A percentile compares a stretch with the other conserved stretches of the same genome.
Evolutionary conservation across 2,329 filamentous ascomycete genomes (phyloP).

Genomic region (Ophiostoma ips): DNA sequence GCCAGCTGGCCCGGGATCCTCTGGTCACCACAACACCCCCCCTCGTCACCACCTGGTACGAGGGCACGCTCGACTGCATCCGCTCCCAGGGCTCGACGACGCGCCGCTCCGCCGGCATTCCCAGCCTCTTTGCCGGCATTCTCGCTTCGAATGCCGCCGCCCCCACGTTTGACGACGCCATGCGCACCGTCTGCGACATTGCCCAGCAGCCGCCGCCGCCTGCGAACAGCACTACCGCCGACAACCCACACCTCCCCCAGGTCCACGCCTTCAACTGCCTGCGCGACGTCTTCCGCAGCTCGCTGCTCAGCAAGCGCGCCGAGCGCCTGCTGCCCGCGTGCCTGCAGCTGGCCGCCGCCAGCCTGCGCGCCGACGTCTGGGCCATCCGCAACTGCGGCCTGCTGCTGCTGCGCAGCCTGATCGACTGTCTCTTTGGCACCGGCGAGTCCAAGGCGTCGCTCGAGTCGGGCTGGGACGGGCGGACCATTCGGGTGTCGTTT

Average conservation of each 20-base stretch:
- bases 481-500: constrained; percentile 52
- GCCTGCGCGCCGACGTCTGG: constrained; percentile 69
- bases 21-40: constrained; percentile 20
- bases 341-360: constrained; percentile 65
- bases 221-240: constrained; percentile 40
- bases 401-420: constrained; percentile 73
- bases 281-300: constrained; percentile 81
- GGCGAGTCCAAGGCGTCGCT: constrained; percentile 53
- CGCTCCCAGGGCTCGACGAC: constrained; percentile 68
- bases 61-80: constrained; percentile 57
- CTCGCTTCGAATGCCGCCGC: constrained; percentile 48
- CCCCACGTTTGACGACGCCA: constrained; percentile 50
- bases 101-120: constrained; percentile 80
- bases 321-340: constrained; percentile 61
- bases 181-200: constrained; percentile 47
- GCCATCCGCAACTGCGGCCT: constrained; percentile 87
- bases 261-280: constrained; percentile 92
- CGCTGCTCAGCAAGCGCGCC: constrained; percentile 56
- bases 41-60: constrained; percentile 57
- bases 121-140: constrained; percentile 71
- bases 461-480: constrained; percentile 50
- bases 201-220: constrained; percentile 34
- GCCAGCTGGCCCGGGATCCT: constrained; percentile 43
- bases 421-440: constrained; percentile 65
- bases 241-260: constrained; percentile 62